Evolutionary conservation across 306 rosid species (phyloP), one percentile per base, ranked within the genome.

Genomic region (Elaeagnus macrophylla): DNA sequence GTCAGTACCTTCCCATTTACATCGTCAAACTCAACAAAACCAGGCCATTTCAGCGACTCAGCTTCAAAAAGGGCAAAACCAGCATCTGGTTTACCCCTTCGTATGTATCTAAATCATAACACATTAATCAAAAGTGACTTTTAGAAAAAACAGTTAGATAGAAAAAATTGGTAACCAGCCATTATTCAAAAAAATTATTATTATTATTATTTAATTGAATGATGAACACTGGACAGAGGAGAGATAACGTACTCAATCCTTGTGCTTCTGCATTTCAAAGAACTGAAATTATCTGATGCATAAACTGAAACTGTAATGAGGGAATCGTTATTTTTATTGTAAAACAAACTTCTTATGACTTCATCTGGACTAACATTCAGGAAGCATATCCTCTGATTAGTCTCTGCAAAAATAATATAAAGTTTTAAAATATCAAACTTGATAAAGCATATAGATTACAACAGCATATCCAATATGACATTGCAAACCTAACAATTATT

Each of bases 11-110:
- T 88, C 66, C 91, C 97, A 66, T 88, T 88, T 42, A 88, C 97
- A 76, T 88, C 97, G 68, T 88, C 97, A 51, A 88, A 88, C 72
- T 88, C 97, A 12, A 88, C 97, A 84, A 88, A 88, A 62, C 97
- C 97, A 32, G 97, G 95, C 95, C 97, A 88, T 65, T 88, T 88
- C 58, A 88, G 64, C 35, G 97, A 88, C 68, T 88, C 97, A 1
- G 91, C 80, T 60, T 84, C 88, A 58, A 88, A 88, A 68, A 88
- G 97, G 39, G 94, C 82, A 70, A 88, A 88, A 25, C 97, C 97
- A 16, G 94, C 88, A 68, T 88, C 94, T 0, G 95, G 95, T 64
- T 83, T 82, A 39, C 86, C 91, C 78, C 94, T 80, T 45, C 78
- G 66, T 67, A 88, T 84, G 81, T 84, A 88, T 70, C 97, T 88